Evolutionary conservation across 2,329 filamentous ascomycete genomes (phyloP).

Genomic region (Hypomyces perniciosus): DNA sequence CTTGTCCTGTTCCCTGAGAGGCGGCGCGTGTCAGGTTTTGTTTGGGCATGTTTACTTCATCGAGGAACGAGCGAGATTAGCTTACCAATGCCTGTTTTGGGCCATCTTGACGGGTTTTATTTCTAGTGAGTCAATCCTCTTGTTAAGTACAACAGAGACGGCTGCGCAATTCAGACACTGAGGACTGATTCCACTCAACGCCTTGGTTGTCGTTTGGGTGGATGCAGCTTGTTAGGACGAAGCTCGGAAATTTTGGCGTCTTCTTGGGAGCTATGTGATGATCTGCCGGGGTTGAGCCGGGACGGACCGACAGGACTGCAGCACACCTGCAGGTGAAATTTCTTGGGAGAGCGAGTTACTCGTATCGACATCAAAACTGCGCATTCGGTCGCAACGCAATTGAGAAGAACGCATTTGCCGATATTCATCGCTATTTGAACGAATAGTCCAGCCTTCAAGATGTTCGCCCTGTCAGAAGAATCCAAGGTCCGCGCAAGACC

Average conservation of each 20-base stretch:
- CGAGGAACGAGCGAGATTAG: neutral
- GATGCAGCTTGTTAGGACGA: conserved; percentile 8
- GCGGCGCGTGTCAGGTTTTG: neutral
- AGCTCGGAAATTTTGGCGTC: conserved; percentile 9
- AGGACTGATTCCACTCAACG: neutral
- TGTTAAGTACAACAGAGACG: neutral
- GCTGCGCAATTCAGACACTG: too few relatives aligned
- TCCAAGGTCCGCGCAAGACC: conserved; percentile 64
- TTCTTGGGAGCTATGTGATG: neutral
- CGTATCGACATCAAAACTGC: neutral
- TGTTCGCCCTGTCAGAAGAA: conserved; percentile 82
- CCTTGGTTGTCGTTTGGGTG: conserved; percentile 2
- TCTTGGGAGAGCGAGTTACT: conserved; percentile 4
- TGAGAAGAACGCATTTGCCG: neutral
- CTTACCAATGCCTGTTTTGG: conserved; percentile 68
- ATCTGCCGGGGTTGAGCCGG: conserved; percentile 28
- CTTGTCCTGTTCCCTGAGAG: conserved; percentile 84
- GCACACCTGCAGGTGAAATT: conserved; percentile 4
- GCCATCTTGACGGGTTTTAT: conserved; percentile 48
- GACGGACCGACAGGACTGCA: neutral
- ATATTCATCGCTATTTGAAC: neutral
- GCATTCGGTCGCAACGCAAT: neutral
- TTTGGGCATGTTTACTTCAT: too few relatives aligned
- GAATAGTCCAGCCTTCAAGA: conserved; percentile 28
- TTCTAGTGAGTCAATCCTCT: neutral